Evolutionary conservation across 2,329 filamentous ascomycete species (phyloP), one percentile per base, ranked within the genome.

Genomic region (Elsinoe australis): DNA sequence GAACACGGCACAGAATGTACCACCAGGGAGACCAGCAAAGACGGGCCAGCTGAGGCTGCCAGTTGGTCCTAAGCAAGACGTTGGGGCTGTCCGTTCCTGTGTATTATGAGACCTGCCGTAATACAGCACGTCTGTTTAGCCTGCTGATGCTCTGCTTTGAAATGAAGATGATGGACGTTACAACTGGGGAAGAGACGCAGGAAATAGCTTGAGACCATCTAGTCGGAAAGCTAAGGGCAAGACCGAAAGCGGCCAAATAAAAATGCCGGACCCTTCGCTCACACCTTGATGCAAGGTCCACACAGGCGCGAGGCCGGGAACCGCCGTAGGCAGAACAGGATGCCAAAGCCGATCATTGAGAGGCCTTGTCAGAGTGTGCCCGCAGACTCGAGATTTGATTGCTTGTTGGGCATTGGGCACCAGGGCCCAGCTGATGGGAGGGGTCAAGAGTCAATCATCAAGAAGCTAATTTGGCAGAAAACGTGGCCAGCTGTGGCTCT

Each of bases 401-500:
- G 39, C 39, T 44, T 44, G 39, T 44, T 44, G 39, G 39, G 39
- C 39, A 26, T 42, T 44, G 39, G 24, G 39, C 39, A 44, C 31
- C 39, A 24, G 39, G 39, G 39, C 39, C 36, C 36, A n/a, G 26
- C 12, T 35, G 17, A 15, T 35, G 33, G 39, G 12, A 32, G 39
- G 39, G 14, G 39, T 21, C 14, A 18, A 24, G 39, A 44, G n/a
- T 26, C 39, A 44, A n/a, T 44, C 24, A 44, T 26, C 39, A 26
- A 32, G 32, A 44, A 26, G 29, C 39, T 29, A 44, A 31, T 44
- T 32, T 29, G 39, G 39, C 39, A 44, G 28, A 44, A 44, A 44
- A 44, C 39, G 39, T 44, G 39, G 39, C 39, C 39, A 44, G 39
- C 39, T 44, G 17, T 17, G 39, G 39, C 29, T 31, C 39, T 44